Conservation (phyloP, 495 filamentous ascomycete species). For the Penicillium riverlandense region DNA sequence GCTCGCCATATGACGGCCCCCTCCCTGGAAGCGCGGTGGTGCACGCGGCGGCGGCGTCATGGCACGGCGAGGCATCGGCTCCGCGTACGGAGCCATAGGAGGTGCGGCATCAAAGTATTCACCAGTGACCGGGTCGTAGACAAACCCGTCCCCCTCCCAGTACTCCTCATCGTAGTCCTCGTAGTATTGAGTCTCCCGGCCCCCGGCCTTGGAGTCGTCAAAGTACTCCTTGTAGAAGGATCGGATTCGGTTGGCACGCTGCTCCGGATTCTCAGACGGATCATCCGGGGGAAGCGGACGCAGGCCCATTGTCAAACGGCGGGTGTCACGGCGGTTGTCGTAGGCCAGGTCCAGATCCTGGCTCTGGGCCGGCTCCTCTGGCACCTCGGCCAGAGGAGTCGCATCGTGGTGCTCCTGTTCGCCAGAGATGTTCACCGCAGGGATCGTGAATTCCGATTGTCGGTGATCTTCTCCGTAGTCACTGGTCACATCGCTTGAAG, state of each 20-base stretch:
- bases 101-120: conserved; percentile 59
- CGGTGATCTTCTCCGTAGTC: conserved; percentile 57
- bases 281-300: conserved; percentile 89
- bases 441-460: conserved; percentile 40
- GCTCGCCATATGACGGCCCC: conserved; percentile 37
- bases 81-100: conserved; percentile 55
- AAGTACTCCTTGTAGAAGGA: conserved; percentile 99
- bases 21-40: conserved; percentile 62
- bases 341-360: conserved; percentile 16
- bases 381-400: conserved; percentile 7
- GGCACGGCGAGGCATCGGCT: conserved; percentile 79
- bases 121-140: conserved; percentile 70
- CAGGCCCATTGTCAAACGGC: conserved; percentile 78
- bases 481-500: conserved; percentile 41
- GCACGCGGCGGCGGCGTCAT: conserved; percentile 93
- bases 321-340: conserved; percentile 50
- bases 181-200: conserved; percentile 48
- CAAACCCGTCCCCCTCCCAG: conserved; percentile 43
- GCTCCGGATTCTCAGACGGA: conserved; percentile 80
- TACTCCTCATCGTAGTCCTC: conserved; percentile 64
- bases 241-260: conserved; percentile 90
- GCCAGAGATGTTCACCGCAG: conserved; percentile 23
- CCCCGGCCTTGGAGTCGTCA: conserved; percentile 64
- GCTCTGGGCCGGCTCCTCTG: conserved; percentile 13
- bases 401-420: conserved; percentile 16